phyloP scores from a whole-genome alignment of 352 stramenopile genomes.

The Pseudoperonospora humuli region DNA sequence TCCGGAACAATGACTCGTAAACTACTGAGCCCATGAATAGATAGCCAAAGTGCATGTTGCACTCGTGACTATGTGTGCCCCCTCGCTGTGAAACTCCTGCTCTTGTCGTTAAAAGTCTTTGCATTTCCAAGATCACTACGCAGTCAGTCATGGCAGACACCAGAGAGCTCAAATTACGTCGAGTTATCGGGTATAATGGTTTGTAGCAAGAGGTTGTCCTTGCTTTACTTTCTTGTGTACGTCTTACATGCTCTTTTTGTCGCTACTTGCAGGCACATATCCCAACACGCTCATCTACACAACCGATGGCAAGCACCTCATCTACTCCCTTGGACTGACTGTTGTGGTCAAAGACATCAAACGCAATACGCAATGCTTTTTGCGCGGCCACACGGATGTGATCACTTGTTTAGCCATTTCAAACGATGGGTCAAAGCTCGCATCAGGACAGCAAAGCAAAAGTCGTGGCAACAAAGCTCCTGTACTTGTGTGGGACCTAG shows the following conservation, averaged over 20 bases:
- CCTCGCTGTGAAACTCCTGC: slow-evolving; percentile 17
- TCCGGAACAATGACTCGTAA: slow-evolving; percentile 12
- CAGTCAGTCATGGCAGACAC: slow-evolving; percentile 46
- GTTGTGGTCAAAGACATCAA: slow-evolving; percentile 80
- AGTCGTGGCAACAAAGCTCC: slow-evolving; percentile 92
- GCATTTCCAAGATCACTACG: neutral
- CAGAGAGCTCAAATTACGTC: slow-evolving; percentile 63
- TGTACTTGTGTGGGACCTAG: slow-evolving; percentile 93
- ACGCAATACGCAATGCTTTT: slow-evolving; percentile 76
- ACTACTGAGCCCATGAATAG: slow-evolving; percentile 5
- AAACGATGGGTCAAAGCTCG: slow-evolving; percentile 84
- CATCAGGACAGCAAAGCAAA: slow-evolving; percentile 87
- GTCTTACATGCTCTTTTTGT: neutral
- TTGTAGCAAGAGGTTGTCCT: too few species aligned
- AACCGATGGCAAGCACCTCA: slow-evolving; percentile 66
- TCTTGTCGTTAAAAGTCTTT: slow-evolving; percentile 3
- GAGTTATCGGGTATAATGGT: slow-evolving; percentile 82
- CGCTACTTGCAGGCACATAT: slow-evolving; percentile 29
- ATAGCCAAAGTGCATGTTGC: neutral
- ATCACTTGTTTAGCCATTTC: slow-evolving; percentile 91
- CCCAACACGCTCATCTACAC: slow-evolving; percentile 75
- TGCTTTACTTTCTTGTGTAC: too few species aligned
- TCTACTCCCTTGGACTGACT: slow-evolving; percentile 83
- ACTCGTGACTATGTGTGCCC: neutral
- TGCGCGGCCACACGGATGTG: slow-evolving; percentile 89